Conservation (phyloP, 805 yeast genomes). For the Ascoidea asiatica region DNA sequence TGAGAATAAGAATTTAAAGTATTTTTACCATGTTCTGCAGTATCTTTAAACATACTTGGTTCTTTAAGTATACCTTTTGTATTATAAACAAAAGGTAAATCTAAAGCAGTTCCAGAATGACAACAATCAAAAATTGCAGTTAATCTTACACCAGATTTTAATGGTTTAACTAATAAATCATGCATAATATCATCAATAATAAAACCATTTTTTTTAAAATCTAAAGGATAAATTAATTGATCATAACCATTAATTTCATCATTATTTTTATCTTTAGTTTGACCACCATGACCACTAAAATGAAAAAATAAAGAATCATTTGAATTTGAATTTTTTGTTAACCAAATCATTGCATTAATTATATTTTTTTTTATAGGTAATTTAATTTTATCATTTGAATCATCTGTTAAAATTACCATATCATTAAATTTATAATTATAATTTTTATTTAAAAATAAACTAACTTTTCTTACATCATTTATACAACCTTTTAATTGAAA, state of each 20-base stretch:
- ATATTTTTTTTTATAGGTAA: conserved; percentile 63
- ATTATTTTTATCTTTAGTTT: conserved; percentile 51
- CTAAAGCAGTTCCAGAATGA: conserved; percentile 75
- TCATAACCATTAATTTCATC: conserved; percentile 69
- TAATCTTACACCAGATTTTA: conserved; percentile 60
- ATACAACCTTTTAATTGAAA: conserved; percentile 66
- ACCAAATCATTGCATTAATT: conserved; percentile 71
- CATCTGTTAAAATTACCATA: conserved; percentile 50
- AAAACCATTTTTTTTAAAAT: conserved; percentile 52
- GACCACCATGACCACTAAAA: conserved; percentile 83
- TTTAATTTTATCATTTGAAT: conserved; percentile 29
- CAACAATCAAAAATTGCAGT: conserved; percentile 79
- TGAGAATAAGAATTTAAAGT: conserved; percentile 46
- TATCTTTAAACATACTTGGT: conserved; percentile 64
- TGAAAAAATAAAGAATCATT: conserved; percentile 74
- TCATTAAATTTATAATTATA: conserved; percentile 40
- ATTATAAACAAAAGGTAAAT: conserved; percentile 68
- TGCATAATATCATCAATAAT: conserved; percentile 68
- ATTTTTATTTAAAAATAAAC: conserved; percentile 23
- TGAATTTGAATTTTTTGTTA: conserved; percentile 56
- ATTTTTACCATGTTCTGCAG: conserved; percentile 50
- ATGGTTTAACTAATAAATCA: conserved; percentile 51
- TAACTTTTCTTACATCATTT: conserved; percentile 52
- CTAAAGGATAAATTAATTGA: conserved; percentile 63
- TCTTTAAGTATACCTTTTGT: conserved; percentile 77